Conservation (phyloP, 73 alveolate genomes). For the Tetrahymena malaccensis region DNA sequence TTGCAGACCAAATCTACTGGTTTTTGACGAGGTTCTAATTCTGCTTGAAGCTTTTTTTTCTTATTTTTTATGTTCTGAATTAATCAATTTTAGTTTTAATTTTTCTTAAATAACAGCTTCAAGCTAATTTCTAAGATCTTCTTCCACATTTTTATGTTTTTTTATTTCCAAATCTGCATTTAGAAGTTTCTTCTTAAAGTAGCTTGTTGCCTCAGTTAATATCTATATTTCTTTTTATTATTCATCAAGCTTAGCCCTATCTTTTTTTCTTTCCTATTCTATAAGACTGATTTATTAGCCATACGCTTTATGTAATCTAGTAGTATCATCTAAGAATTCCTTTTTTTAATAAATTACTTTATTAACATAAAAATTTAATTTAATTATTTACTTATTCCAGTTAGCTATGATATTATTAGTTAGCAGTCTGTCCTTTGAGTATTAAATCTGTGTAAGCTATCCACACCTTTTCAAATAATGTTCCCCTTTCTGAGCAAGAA, state of each 20-base stretch:
- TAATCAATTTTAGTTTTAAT: background rate
- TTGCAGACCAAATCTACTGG: background rate
- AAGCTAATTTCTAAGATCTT: background rate
- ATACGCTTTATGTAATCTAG: background rate
- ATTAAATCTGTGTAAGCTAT: conserved; percentile 10
- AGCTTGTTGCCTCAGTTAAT: background rate
- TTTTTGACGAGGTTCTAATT: background rate
- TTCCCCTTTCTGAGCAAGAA: conserved; percentile 46
- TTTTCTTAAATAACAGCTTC: background rate
- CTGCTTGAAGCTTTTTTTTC: background rate
- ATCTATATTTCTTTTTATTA: background rate
- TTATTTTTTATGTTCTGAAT: background rate
- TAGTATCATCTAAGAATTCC: background rate
- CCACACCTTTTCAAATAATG: conserved; percentile 29
- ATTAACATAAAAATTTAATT: background rate
- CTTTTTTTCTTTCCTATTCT: background rate
- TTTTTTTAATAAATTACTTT: background rate
- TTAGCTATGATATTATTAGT: background rate
- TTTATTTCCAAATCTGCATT: background rate
- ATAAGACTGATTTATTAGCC: background rate
- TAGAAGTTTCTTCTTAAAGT: background rate
- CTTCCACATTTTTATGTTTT: background rate
- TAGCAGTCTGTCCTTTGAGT: background rate
- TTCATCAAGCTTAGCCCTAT: background rate
- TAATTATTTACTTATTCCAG: background rate